Percentiles rank a stretch among this genome's conserved stretches.
Evolutionary conservation across 225 moss, liverwort and hornwort species (phyloP).

Genomic region (Anthoceros angustus): DNA sequence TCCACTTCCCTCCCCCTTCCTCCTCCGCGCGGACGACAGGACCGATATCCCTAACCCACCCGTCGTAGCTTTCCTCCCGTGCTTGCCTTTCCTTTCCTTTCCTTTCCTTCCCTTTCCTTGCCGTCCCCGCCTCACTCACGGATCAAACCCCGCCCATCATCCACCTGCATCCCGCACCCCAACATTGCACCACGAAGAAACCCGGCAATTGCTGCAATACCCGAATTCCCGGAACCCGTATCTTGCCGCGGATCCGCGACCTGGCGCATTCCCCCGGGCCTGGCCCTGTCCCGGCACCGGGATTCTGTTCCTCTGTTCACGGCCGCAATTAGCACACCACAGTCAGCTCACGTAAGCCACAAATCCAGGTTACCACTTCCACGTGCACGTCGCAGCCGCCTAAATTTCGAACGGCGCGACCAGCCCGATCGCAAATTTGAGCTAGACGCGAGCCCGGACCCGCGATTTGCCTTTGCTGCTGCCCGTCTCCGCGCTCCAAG

Average conservation of each 20-base stretch:
- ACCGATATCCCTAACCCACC: no score
- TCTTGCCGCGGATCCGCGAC: neutral
- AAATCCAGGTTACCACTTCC: neutral
- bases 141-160: no score
- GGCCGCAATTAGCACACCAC: neutral
- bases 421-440: conserved; percentile 1
- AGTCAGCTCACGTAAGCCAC: neutral
- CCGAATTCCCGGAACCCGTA: neutral
- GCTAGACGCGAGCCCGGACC: neutral
- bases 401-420: neutral
- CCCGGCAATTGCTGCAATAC: neutral
- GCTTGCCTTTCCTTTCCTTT: no score
- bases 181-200: neutral
- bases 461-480: no score
- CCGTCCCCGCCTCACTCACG: no score
- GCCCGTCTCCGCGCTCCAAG: no score
- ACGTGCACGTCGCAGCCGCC: neutral
- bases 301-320: neutral
- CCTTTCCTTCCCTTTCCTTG: no score
- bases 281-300: neutral
- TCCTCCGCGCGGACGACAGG: no score
- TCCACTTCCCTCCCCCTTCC: no score
- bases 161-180: no score
- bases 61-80: no score
- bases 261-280: neutral